A percentile compares a stretch with the other conserved stretches of the same genome.
Evolutionary conservation across 2,329 filamentous ascomycete genomes (phyloP).

Genomic region (Rugonectria rugulosa): DNA sequence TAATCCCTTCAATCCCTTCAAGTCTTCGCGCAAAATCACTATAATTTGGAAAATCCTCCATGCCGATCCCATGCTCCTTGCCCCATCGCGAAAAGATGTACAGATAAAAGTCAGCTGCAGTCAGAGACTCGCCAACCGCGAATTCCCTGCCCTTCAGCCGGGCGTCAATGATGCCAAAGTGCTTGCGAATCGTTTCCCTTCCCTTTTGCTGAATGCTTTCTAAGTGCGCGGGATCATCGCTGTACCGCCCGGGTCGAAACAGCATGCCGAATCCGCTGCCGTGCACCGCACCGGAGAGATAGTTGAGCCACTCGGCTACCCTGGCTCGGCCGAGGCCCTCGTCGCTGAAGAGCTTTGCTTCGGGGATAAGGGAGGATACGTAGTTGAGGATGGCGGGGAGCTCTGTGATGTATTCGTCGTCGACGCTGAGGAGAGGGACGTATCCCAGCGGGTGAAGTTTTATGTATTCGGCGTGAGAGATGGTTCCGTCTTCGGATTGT

Average conservation of each 20-base stretch:
- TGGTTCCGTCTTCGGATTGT: conserved; percentile 41
- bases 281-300: conserved; percentile 44
- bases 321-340: conserved; percentile 31
- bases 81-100: conserved; percentile 35
- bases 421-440: conserved; percentile 42
- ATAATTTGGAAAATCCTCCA: conserved; percentile 19
- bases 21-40: not conserved
- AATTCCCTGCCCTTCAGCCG: not conserved
- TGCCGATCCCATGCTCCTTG: conserved; percentile 6
- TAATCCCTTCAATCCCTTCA: conserved; percentile 18
- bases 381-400: conserved; percentile 43
- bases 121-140: conserved; percentile 20
- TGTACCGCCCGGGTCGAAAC: conserved; percentile 39
- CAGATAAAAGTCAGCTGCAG: conserved; percentile 28
- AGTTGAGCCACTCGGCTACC: conserved; percentile 43
- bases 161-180: conserved; percentile 16
- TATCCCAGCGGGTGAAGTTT: conserved; percentile 41
- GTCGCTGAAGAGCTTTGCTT: conserved; percentile 32
- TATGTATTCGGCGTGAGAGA: conserved; percentile 41
- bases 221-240: conserved; percentile 19
- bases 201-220: conserved; percentile 17
- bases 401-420: conserved; percentile 43
- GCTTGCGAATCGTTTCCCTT: not conserved
- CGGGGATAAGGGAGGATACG: conserved; percentile 37
- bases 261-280: conserved; percentile 37